phyloP scores from a whole-genome alignment of 2,329 filamentous ascomycete species.

The Xylaria sp. region DNA sequence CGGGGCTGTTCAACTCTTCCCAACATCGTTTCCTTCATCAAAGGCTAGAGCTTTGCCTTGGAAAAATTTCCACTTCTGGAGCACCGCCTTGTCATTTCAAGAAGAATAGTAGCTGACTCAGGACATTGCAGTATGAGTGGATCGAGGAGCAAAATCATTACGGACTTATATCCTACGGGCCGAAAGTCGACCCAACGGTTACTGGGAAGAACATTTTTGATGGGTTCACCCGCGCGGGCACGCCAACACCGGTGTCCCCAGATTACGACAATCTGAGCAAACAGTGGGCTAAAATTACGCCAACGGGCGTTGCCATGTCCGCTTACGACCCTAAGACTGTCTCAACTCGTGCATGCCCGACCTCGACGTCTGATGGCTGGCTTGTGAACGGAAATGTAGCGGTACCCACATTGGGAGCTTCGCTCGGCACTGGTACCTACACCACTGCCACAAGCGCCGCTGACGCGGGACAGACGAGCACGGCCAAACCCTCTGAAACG shows the following conservation, averaged over 20 bases:
- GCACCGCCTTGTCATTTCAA: background rate
- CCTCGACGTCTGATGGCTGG: constrained; percentile 76
- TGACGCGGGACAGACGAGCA: constrained; percentile 42
- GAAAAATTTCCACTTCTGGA: background rate
- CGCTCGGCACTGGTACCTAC: constrained; percentile 49
- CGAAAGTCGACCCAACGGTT: constrained; percentile 61
- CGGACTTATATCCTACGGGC: constrained; percentile 80
- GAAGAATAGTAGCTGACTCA: constrained; percentile 9
- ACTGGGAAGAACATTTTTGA: constrained; percentile 67
- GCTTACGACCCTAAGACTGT: constrained; percentile 71
- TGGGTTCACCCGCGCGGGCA: constrained; percentile 76
- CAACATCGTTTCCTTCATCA: background rate
- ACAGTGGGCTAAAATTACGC: constrained; percentile 78
- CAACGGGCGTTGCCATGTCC: constrained; percentile 72
- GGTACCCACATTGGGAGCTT: constrained; percentile 75
- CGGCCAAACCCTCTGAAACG: constrained; percentile 47
- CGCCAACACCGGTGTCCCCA: constrained; percentile 75
- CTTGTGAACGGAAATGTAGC: constrained; percentile 74
- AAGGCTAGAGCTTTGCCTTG: background rate
- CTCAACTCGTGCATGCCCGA: constrained; percentile 75
- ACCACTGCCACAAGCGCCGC: constrained; percentile 42
- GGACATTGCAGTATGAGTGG: constrained; percentile 65
- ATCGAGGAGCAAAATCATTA: constrained; percentile 86
- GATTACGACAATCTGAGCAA: constrained; percentile 82
- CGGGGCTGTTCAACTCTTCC: background rate